Base-by-base conservation (phyloP, 495 filamentous ascomycete species). In the Xylaria curta region DNA sequence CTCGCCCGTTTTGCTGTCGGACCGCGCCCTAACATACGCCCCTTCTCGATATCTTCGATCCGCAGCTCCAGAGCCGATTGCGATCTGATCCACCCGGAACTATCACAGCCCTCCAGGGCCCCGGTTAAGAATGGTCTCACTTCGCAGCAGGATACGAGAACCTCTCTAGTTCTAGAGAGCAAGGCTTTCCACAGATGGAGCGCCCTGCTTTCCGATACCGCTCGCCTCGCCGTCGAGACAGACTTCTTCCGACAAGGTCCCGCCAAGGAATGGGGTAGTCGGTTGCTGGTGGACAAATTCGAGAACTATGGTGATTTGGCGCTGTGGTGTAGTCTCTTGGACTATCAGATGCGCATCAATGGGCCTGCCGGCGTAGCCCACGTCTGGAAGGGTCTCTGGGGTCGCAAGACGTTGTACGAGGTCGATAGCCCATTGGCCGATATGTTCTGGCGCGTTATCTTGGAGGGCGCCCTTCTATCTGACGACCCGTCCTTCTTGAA, bases 261-360 rank as follows among this genome's bases (percentile, higher is more conserved):
- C 33, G 77, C 77, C 44, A 76, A 74, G 44, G 59, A 17, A 54
- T 80, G 73, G 76, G 76, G n/a, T 73, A 80, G 66, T 71, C 76
- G 36, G 26, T 81, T 86, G 44, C 76, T 92, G 46, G 85, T 93
- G 17, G 90, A 93, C 75, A 73, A 82, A 12, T 81, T 83, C 5
- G 76, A 81, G 33, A 78, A 87, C 63, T 74, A 71, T 38, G 72
- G 82, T 26, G 86, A 94, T 75, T 84, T 89, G 66, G 76, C 81
- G 17, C 81, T 93, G 13, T 94, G 92, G 92, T 82, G 86, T 19
- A 87, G 89, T 70, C 80, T 93, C 31, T 80, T 94, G 24, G 83
- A 86, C 42, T 90, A 88, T 73, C 83, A 88, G 46, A 84, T 87
- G 72, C 86, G 91, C 15, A 81, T 86, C 54, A 84, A 92, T 79